phyloP scores from a whole-genome alignment of 2,329 filamentous ascomycete species.

The Stromatinia cepivora region DNA sequence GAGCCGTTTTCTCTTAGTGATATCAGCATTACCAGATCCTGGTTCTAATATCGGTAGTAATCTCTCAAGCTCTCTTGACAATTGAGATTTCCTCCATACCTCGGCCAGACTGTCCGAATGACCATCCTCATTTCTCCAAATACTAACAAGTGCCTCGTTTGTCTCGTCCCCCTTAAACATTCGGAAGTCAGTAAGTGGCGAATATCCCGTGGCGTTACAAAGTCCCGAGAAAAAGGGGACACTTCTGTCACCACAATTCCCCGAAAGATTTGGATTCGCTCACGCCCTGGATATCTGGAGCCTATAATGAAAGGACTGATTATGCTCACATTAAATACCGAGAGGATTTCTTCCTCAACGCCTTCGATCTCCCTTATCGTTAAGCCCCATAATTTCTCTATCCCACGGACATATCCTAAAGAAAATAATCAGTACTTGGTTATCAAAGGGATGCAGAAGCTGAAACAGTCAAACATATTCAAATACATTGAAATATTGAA shows the following conservation, averaged over 20 bases:
- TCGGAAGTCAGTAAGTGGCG: neutral
- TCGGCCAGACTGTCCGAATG: conserved; percentile 36
- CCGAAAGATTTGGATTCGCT: neutral
- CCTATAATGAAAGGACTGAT: neutral
- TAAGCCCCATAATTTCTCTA: conserved; percentile 62
- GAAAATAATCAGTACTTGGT: neutral
- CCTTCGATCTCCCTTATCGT: conserved; percentile 52
- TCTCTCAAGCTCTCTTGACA: conserved; percentile 39
- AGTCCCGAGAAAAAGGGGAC: no score
- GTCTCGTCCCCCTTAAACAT: conserved; percentile 40
- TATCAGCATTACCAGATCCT: conserved; percentile 25
- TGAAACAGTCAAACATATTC: neutral
- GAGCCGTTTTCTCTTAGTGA: conserved; percentile 34
- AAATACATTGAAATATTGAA: neutral
- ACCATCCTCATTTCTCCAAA: conserved; percentile 38
- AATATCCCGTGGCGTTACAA: no score
- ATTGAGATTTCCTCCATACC: conserved; percentile 39
- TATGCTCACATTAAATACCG: conserved; percentile 43
- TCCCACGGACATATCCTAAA: conserved; percentile 65
- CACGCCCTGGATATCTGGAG: no score
- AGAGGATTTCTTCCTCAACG: conserved; percentile 50
- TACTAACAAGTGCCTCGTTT: conserved; percentile 38
- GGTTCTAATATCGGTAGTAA: conserved; percentile 38
- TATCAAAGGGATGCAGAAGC: neutral
- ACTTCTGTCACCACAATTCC: neutral